Conservation (phyloP, 768 basidiomycete species). For the Dacryopinax spathularia region DNA sequence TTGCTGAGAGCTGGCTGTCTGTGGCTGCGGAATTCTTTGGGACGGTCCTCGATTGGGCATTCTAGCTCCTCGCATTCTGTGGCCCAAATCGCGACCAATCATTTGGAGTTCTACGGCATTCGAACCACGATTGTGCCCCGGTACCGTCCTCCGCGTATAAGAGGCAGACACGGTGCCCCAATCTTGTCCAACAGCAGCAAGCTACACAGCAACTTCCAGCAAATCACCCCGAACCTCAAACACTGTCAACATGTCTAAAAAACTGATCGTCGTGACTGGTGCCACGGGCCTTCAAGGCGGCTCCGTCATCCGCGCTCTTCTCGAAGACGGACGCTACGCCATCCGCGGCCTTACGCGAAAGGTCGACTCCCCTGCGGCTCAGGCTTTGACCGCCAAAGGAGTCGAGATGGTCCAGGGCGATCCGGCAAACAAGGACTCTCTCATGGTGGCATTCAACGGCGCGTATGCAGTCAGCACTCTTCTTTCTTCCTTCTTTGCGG, state of each 20-base stretch:
- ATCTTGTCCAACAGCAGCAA: too few species aligned
- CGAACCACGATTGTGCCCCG: not conserved
- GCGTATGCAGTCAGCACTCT: not conserved
- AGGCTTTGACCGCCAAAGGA: not conserved
- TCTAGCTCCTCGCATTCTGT: too few species aligned
- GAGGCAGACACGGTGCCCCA: too few species aligned
- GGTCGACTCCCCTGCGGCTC: slow-evolving; percentile 4
- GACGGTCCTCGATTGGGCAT: too few species aligned
- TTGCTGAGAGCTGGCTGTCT: too few species aligned
- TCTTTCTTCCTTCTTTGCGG: not conserved
- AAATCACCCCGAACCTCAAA: too few species aligned
- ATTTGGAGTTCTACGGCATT: too few species aligned
- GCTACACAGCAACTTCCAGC: too few species aligned
- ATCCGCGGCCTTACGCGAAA: slow-evolving; percentile 17
- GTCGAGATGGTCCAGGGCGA: not conserved
- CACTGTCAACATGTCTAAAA: slow-evolving; percentile 7
- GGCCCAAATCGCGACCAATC: too few species aligned
- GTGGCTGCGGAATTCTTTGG: too few species aligned
- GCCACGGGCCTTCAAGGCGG: slow-evolving; percentile 17
- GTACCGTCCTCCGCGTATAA: not conserved
- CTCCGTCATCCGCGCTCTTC: slow-evolving; percentile 12
- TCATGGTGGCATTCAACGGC: not conserved
- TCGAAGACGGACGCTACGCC: slow-evolving; percentile 12
- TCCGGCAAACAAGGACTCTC: not conserved
- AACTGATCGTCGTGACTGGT: slow-evolving; percentile 14